phyloP scores from a whole-genome alignment of 345 rosid species.

The Raphanus raphanistrum region DNA sequence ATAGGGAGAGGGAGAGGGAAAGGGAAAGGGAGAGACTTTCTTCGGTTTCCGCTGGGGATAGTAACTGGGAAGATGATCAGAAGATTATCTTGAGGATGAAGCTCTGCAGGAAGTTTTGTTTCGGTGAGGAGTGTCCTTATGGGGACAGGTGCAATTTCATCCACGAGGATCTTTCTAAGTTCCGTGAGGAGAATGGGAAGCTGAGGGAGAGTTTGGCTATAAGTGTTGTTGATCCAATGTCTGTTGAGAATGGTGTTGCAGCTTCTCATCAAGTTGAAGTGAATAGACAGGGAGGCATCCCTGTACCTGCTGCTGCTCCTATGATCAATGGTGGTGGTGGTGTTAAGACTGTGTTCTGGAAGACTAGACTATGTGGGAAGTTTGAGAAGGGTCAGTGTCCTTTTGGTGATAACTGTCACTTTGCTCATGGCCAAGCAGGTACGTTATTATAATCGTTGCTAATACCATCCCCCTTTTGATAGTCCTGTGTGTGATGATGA shows the following conservation, averaged over 20 bases:
- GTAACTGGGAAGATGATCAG: constrained; percentile 82
- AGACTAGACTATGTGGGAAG: constrained; percentile 85
- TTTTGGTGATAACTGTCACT: constrained; percentile 90
- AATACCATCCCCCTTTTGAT: background rate
- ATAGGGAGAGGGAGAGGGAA: constrained; percentile 3
- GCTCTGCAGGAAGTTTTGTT: constrained; percentile 91
- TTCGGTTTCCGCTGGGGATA: constrained; percentile 8
- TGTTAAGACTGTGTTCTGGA: constrained; percentile 78
- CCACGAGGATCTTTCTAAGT: constrained; percentile 80
- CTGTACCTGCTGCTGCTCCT: constrained; percentile 12
- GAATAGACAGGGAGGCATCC: constrained; percentile 41
- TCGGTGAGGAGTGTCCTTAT: constrained; percentile 92
- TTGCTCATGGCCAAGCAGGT: constrained; percentile 96
- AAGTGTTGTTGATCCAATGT: constrained; percentile 46
- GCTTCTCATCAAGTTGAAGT: constrained; percentile 46
- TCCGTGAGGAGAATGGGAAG: constrained; percentile 69
- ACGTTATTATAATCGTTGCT: background rate
- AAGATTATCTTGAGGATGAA: constrained; percentile 91
- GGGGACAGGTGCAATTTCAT: constrained; percentile 93
- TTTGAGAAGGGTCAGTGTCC: constrained; percentile 87
- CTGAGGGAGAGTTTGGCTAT: constrained; percentile 80
- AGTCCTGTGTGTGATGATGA: constrained; percentile 5
- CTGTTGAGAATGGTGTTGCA: constrained; percentile 40
- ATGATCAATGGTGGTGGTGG: constrained; percentile 35
- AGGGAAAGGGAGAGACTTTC: constrained; percentile 49